A percentile compares a stretch with the other conserved stretches of the same genome.
These are phyloP conservation scores for Podospora bellae-mahoneyi DNA, from an alignment of 495 filamentous ascomycete genomes.

Conservation along the genomic window DNA sequence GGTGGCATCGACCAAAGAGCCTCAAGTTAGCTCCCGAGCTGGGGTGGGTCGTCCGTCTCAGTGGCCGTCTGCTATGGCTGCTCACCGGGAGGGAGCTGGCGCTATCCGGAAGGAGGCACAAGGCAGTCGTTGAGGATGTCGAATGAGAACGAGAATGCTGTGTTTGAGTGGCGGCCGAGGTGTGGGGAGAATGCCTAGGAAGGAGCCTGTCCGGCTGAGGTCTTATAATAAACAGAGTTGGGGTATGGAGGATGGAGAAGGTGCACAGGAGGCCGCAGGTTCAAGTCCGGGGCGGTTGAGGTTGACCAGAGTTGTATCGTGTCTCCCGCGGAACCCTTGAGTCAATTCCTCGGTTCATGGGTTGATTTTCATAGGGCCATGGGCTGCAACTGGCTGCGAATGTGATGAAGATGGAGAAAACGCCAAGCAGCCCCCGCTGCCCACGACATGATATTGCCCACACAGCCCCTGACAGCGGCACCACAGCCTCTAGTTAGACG, in stretches of 20 bases:
- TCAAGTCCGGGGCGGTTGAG: constrained; percentile 15
- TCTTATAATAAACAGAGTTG: constrained; percentile 20
- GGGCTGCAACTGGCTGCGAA: constrained; percentile 7
- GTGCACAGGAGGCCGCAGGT: constrained; percentile 16
- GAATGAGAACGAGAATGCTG: not conserved
- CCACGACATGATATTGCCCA: constrained; percentile 12
- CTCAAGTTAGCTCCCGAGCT: constrained; percentile 9
- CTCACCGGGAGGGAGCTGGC: not conserved
- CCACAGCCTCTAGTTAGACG: constrained; percentile 22
- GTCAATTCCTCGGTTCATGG: constrained; percentile 13
- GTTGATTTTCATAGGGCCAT: constrained; percentile 4
- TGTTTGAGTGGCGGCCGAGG: constrained; percentile 4
- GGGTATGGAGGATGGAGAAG: constrained; percentile 7
- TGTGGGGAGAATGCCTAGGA: constrained; percentile 16
- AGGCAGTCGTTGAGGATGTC: not conserved
- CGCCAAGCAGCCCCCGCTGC: constrained; percentile 15
- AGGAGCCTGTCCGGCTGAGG: constrained; percentile 18
- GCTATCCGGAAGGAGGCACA: constrained; percentile 6
- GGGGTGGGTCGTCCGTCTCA: constrained; percentile 2
- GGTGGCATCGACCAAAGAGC: constrained; percentile 9
- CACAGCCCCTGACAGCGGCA: constrained; percentile 24
- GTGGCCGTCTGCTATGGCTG: constrained; percentile 1
- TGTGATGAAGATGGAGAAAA: constrained; percentile 4
- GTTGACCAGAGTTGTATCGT: constrained; percentile 2
- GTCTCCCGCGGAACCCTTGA: constrained; percentile 10